These are phyloP conservation scores for Kodamaea anthophila DNA, from an alignment of 1,139 yeast genomes.

Conservation along the genomic window DNA sequence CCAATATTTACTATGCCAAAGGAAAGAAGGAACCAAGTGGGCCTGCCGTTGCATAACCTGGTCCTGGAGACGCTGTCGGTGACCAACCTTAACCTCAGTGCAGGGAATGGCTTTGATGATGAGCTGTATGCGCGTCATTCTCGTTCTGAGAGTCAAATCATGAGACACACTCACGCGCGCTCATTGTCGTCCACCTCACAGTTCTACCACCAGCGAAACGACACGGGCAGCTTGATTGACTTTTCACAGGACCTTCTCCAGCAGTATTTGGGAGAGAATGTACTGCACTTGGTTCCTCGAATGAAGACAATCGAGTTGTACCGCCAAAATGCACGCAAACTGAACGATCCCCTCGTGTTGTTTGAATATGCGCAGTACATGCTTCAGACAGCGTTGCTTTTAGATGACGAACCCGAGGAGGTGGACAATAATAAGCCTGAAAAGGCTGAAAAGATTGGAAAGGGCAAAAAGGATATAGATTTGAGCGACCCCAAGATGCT, in stretches of 20 bases:
- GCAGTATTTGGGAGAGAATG: conserved; percentile 51
- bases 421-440: too few species aligned
- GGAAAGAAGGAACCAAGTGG: conserved; percentile 2
- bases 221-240: conserved; percentile 33
- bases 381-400: conserved; percentile 73
- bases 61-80: conserved; percentile 36
- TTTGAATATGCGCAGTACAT: conserved; percentile 90
- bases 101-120: conserved; percentile 3
- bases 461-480: conserved; percentile 9
- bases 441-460: too few species aligned
- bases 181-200: conserved; percentile 38
- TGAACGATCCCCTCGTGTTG: conserved; percentile 78
- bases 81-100: conserved; percentile 27
- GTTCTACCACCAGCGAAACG: conserved; percentile 29
- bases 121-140: conserved; percentile 1
- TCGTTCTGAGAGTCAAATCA: conserved; percentile 10
- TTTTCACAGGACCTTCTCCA: conserved; percentile 38
- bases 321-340: conserved; percentile 75
- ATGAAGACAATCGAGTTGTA: conserved; percentile 84
- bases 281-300: conserved; percentile 59
- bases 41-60: conserved; percentile 28
- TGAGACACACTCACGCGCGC: conserved; percentile 24
- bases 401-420: conserved; percentile 27
- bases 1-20: conserved; percentile 12
- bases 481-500: conserved; percentile 21